Evolutionary conservation across 805 yeast genomes (phyloP).

Genomic region (Candida odintsovae): DNA sequence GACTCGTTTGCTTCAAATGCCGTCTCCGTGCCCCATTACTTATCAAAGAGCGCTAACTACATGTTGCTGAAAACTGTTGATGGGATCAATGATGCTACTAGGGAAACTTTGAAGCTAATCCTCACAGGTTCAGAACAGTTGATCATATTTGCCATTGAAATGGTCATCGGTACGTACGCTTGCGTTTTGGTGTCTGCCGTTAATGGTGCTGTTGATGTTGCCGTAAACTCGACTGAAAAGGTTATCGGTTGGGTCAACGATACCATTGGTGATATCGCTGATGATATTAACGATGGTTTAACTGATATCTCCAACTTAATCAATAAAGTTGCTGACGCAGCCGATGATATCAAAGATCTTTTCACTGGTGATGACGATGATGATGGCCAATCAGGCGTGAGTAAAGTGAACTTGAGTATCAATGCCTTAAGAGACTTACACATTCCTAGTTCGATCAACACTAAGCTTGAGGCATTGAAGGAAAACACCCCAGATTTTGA

Average conservation of each 20-base stretch:
- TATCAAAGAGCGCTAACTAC: conserved; percentile 49
- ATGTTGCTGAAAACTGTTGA: conserved; percentile 43
- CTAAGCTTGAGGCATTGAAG: conserved; percentile 45
- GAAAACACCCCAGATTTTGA: conserved; percentile 60
- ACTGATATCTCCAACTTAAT: conserved; percentile 52
- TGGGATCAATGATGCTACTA: conserved; percentile 41
- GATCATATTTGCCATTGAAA: conserved; percentile 58
- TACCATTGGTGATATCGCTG: conserved; percentile 48
- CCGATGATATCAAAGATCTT: conserved; percentile 46
- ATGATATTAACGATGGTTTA: conserved; percentile 62
- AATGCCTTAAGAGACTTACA: conserved; percentile 47
- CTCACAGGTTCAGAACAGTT: conserved; percentile 55
- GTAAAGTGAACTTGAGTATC: conserved; percentile 54
- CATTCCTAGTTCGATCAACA: conserved; percentile 62
- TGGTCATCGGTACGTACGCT: conserved; percentile 80
- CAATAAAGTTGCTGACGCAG: conserved; percentile 47
- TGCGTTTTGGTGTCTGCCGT: conserved; percentile 75
- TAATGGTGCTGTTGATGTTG: conserved; percentile 65
- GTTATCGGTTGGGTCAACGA: conserved; percentile 56
- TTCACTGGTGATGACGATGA: conserved; percentile 41
- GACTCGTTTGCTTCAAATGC: conserved; percentile 32
- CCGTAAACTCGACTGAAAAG: conserved; percentile 65
- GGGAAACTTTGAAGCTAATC: conserved; percentile 37
- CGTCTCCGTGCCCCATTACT: conserved; percentile 48
- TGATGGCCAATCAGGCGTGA: conserved; percentile 25